Evolutionary conservation across 768 basidiomycete species (phyloP).

Genomic region (Boletus coccyginus): DNA sequence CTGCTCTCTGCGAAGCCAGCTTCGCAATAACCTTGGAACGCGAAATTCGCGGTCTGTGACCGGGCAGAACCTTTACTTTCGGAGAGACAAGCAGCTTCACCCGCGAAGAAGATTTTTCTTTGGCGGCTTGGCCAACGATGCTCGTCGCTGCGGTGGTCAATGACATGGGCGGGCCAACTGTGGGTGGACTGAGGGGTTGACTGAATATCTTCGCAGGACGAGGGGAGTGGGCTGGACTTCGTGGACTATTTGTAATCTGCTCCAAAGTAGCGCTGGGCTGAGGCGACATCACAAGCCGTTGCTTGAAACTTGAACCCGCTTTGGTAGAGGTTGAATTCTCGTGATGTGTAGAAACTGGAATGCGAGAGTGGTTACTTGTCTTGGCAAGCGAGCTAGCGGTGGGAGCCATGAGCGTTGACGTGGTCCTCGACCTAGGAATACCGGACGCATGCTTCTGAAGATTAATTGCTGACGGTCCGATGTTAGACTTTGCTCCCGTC

Average conservation of each 20-base stretch:
- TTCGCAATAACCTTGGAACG: slow-evolving; percentile 78
- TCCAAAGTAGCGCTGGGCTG: slow-evolving; percentile 25
- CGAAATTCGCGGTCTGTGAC: slow-evolving; percentile 74
- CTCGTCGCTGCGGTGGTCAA: slow-evolving; percentile 31
- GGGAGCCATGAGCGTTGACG: slow-evolving; percentile 63
- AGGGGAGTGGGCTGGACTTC: slow-evolving; percentile 7
- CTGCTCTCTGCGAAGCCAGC: slow-evolving; percentile 67
- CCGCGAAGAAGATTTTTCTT: background rate
- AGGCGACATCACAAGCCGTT: slow-evolving; percentile 9
- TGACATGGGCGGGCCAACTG: slow-evolving; percentile 24
- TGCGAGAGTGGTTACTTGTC: slow-evolving; percentile 29
- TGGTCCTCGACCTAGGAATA: slow-evolving; percentile 28
- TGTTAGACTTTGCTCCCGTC: slow-evolving; percentile 27
- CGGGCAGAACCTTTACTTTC: slow-evolving; percentile 33
- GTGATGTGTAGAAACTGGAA: slow-evolving; percentile 19
- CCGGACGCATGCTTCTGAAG: slow-evolving; percentile 5
- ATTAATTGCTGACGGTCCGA: slow-evolving; percentile 3
- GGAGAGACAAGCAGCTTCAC: slow-evolving; percentile 19
- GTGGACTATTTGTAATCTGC: slow-evolving; percentile 35
- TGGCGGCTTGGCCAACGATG: slow-evolving; percentile 15
- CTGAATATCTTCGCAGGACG: slow-evolving; percentile 47
- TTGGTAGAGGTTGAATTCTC: slow-evolving; percentile 16
- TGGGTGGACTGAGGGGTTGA: slow-evolving; percentile 42
- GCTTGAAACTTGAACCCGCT: slow-evolving; percentile 12
- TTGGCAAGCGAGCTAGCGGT: slow-evolving; percentile 78